Percentiles rank a stretch among this genome's conserved stretches.
phyloP scores from a whole-genome alignment of 495 filamentous ascomycete genomes.

The Penicillium psychrofluorescens region DNA sequence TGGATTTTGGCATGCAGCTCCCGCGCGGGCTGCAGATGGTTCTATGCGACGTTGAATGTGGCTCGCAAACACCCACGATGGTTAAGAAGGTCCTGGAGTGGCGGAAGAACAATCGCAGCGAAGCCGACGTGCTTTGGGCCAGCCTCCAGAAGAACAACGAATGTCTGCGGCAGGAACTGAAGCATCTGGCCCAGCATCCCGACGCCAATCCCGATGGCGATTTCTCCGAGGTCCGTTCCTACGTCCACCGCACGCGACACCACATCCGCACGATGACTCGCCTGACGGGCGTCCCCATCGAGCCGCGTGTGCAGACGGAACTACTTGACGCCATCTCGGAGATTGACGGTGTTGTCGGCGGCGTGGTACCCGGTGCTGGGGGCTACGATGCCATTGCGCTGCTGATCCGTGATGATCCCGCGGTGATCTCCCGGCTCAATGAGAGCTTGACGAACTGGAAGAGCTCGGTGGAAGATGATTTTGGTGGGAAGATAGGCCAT shows the following conservation, averaged over 20 bases:
- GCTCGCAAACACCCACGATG: conserved; percentile 89
- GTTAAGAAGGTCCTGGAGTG: conserved; percentile 84
- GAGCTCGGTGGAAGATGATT: conserved; percentile 39
- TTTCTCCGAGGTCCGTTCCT: conserved; percentile 27
- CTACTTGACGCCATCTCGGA: conserved; percentile 67
- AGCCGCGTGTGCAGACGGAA: conserved; percentile 77
- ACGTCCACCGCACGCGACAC: conserved; percentile 46
- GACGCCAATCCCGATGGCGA: conserved; percentile 20
- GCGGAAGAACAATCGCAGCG: conserved; percentile 60
- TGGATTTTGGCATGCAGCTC: conserved; percentile 55
- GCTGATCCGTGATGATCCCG: conserved; percentile 65
- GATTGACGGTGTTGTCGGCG: conserved; percentile 77
- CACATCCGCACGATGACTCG: conserved; percentile 69
- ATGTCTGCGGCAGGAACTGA: conserved; percentile 56
- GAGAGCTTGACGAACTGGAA: conserved; percentile 60
- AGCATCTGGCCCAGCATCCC: conserved; percentile 27
- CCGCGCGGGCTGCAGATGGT: conserved; percentile 65
- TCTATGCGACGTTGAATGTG: conserved; percentile 94
- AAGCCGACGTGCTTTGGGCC: conserved; percentile 63
- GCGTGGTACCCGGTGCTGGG: conserved; percentile 90
- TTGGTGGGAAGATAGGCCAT: conserved; percentile 54
- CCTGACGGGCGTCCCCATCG: conserved; percentile 75
- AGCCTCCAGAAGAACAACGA: conserved; percentile 69
- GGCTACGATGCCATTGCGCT: conserved; percentile 89
- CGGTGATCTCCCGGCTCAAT: conserved; percentile 56